Base-by-base conservation (phyloP, 345 rosid genomes). In the Populus euphratica region DNA sequence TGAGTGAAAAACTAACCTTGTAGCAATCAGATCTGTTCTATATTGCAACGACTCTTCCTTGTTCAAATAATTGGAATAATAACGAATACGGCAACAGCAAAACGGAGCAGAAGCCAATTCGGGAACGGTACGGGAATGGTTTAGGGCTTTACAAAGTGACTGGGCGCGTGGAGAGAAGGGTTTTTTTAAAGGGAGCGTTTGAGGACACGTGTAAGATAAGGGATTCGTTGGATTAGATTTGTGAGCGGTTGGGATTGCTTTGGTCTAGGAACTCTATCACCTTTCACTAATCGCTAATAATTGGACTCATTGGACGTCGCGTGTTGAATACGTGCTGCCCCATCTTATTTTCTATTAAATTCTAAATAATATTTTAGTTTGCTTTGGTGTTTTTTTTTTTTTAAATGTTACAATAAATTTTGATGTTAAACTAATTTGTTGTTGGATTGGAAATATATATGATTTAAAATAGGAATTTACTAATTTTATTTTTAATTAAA, bases 101-200 rank as follows among this genome's bases (percentile, higher is more conserved):
- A 31, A 27, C 9, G 38, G 25, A 2, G 36, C 68, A 61, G 50
- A n/a, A 13, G 63, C 63, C 21, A 23, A 59, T 59, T 74, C 56
- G 77, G 11, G 54, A 73, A 8, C 27, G 52, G 68, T 31, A 39
- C 43, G 75, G 75, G 76, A 56, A 73, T 21, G 39, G 5, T 39
- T 41, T 74, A 41, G 76, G 76, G 68, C 67, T 56, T 63, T 56
- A 2, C 35, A 13, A 17, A 38, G 29, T 56, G 8, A 73, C 63
- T 56, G 29, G 4, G 67, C 76, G 67, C 50, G 68, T 72, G 65
- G 63, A 2, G 65, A 21, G 17, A n/a, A 18, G 0, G 17, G 9
- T 25, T 43, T 43, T 69, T 23, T 25, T 3, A 2, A 47, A 62
- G 33, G 31, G 65, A 33, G 33, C 2, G 12, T 18, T 52, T 8